Percentiles rank a stretch among this genome's conserved stretches.
Conservation (phyloP, 352 stramenopile genomes). For the Pythium plurisporium region DNA sequence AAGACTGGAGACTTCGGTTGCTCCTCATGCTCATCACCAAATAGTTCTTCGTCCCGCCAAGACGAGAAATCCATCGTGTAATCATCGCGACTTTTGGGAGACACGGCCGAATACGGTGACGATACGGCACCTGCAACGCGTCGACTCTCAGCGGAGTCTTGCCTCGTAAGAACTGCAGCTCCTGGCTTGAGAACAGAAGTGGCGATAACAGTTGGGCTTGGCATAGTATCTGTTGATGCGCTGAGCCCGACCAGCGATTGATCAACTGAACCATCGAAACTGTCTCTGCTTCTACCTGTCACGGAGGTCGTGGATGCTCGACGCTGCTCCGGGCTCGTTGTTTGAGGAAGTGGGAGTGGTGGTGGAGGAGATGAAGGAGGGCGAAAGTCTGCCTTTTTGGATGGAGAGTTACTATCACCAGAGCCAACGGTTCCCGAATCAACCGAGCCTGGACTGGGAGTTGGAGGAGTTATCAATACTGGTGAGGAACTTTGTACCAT, state of each 20-base stretch:
- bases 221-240: neutral
- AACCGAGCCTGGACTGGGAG: neutral
- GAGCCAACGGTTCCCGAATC: neutral
- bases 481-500: neutral
- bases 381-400: slow-evolving; percentile 18
- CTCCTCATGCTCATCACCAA: slow-evolving; percentile 21
- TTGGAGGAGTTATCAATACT: neutral
- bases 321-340: slow-evolving; percentile 5
- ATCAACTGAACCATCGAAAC: neutral
- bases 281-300: neutral
- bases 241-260: neutral
- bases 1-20: neutral
- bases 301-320: neutral
- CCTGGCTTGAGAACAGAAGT: neutral
- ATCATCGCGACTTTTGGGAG: slow-evolving; percentile 11
- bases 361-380: slow-evolving; percentile 24
- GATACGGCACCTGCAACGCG: neutral
- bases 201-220: neutral
- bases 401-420: neutral
- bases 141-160: slow-evolving; percentile 6
- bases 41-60: slow-evolving; percentile 31
- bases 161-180: neutral
- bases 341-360: slow-evolving; percentile 20
- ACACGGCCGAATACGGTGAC: neutral
- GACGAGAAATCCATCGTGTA: slow-evolving; percentile 21